Base-by-base conservation (phyloP, 768 basidiomycete species). In the Podaxis mareebaensis region DNA sequence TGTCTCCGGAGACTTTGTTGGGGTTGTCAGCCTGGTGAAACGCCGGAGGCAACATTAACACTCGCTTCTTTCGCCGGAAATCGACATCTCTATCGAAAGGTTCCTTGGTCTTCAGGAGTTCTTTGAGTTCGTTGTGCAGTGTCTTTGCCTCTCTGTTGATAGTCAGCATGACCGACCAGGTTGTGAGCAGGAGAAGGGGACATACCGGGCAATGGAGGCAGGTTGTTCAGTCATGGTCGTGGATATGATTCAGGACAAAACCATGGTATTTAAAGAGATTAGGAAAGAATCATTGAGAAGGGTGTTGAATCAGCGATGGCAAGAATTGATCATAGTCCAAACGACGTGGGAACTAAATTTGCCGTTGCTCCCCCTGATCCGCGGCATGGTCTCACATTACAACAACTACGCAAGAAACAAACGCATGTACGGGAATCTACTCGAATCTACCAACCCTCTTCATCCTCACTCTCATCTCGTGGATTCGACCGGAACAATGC, bases 31-130 rank as follows among this genome's bases (percentile, higher is more conserved):
- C 54, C 22, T 40, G 39, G 57, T 56, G 62, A 60, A 58, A 67
- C 55, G 65, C 33, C 58, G 60, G 60, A 52, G 58, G 59, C 60
- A 48, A 60, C 26, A 26, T 42, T 46, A 48, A 26, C 5, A 78
- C 93, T 77, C 74, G 94, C 95, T 87, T 89, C 77, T 92, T 92
- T 69, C 95, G 83, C 73, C 88, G 85, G 67, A 90, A 88, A 71
- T 98, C 95, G 48, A 95, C 86, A 64, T 95, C 92, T 72, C 82
- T 90, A 65, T 92, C 90, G 83, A 89, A 95, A 38, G 93, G 91
- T 56, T 89, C 86, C 64, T 83, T 87, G 42, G 81, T 82, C 71
- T 89, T 90, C 62, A 96, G 81, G 57, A 87, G 74, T 65, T 89
- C 89, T 76, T 92, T 93, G 61, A 96, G 76, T 40, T 81, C 83